These are phyloP conservation scores for Pelagophyceae sp. DNA, from an alignment of 352 stramenopile genomes.

Conservation along the genomic window DNA sequence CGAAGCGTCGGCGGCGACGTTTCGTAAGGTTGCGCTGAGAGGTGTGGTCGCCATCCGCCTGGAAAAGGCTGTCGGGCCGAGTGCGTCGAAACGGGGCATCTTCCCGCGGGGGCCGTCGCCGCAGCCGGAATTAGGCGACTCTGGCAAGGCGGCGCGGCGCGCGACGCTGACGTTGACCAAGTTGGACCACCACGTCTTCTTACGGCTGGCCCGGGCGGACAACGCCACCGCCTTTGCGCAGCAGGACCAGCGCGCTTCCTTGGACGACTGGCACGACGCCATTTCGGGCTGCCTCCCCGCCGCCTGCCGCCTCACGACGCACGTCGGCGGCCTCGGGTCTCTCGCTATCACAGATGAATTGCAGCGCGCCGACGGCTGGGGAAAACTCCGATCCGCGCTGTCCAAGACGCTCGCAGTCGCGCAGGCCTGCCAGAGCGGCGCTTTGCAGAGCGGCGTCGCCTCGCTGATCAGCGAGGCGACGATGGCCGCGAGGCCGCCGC, in stretches of 20 bases:
- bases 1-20: not conserved
- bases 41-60: not conserved
- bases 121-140: not conserved
- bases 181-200: conserved; percentile 1
- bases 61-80: not conserved
- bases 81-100: not conserved
- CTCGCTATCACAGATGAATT: no score
- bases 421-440: no score
- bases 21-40: not conserved
- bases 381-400: no score
- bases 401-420: no score
- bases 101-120: not conserved
- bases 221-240: not conserved
- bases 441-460: no score
- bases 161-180: not conserved
- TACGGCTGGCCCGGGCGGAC: no score
- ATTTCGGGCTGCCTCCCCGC: not conserved
- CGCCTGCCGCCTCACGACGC: not conserved
- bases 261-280: not conserved
- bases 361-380: no score
- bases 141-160: not conserved
- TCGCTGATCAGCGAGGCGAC: no score
- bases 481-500: no score
- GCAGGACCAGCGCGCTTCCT: not conserved
- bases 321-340: no score